Base-by-base conservation (phyloP, 192 early-diverging fungal genomes). In the Diversispora epigaea region DNA sequence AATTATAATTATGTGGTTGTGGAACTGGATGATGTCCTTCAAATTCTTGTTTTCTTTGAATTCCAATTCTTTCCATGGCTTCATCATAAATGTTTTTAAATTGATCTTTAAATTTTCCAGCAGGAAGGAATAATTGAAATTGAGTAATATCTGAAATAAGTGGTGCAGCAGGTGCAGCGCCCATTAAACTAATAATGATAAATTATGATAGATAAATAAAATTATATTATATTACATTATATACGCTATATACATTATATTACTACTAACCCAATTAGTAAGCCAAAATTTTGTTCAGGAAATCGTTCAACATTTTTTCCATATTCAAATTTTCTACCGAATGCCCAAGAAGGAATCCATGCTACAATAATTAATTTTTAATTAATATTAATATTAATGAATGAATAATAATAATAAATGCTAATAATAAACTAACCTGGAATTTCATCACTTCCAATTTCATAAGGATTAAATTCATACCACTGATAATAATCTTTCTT, bases 281-380 rank as follows among this genome's bases (percentile, higher is more conserved):
- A 84, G 4, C 86, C 87, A 68, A 93, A 80, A 61, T 86, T 86
- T 17, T 84, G 86, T 79, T 95, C 93, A 39, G 91, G 91, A 6
- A 87, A 46, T 41, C 79, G 81, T 17, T 89, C 84, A 14, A 88
- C 68, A 50, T 82, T 87, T 41, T 84, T 85, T 44, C 91, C 91
- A 41, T 80, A 75, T 8, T 82, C 81, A 81, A 93, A 93, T 4
- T 80, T 84, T n/a, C 93, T 80, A 44, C 93, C 93, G 79, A 93
- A 90, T n/a, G n/a, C n/a, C n/a, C n/a, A n/a, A n/a, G n/a, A n/a
- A n/a, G n/a, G n/a, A n/a, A n/a, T n/a, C n/a, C n/a, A n/a, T n/a
- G n/a, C n/a, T n/a, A n/a, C n/a, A n/a, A n/a, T n/a, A n/a, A n/a
- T n/a, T n/a, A 17, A 22, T 14, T 63, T 32, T 0, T 54, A n/a